Percentiles rank a stretch among this genome's conserved stretches.
Conservation (phyloP, 768 basidiomycete species). For the Calocybe cyanea region DNA sequence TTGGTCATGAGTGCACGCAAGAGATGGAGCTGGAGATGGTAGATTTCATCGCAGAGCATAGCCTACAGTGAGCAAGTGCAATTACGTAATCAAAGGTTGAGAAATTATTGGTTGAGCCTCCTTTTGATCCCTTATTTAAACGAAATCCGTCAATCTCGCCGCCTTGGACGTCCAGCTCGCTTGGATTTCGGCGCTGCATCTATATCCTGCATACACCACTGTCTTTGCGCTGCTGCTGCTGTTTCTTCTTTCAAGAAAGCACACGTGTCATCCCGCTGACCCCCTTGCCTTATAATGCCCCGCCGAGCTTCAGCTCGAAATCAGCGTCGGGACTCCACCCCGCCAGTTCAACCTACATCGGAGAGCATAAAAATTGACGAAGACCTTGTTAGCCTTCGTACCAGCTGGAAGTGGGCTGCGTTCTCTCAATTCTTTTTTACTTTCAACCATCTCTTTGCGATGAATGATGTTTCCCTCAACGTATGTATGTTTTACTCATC, state of each 20-base stretch:
- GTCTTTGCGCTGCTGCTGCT: not conserved
- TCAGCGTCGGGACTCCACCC: slow-evolving; percentile 24
- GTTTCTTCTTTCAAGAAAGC: not conserved
- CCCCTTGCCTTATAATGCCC: slow-evolving; percentile 40
- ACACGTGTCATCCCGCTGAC: slow-evolving; percentile 10
- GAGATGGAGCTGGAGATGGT: slow-evolving; percentile 54
- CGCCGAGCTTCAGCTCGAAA: slow-evolving; percentile 47
- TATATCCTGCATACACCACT: not conserved
- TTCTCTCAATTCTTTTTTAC: slow-evolving; percentile 89
- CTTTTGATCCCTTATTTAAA: slow-evolving; percentile 14
- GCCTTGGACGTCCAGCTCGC: slow-evolving; percentile 14
- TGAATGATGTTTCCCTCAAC: slow-evolving; percentile 64
- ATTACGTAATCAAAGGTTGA: too few relatives aligned
- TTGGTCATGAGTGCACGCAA: slow-evolving; percentile 60
- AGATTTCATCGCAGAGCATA: slow-evolving; percentile 25
- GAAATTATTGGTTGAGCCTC: slow-evolving; percentile 13
- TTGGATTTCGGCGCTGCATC: not conserved
- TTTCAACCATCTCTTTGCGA: slow-evolving; percentile 69
- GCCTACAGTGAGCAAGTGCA: slow-evolving; percentile 2
- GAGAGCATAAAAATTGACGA: slow-evolving; percentile 23
- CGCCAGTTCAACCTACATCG: slow-evolving; percentile 24
- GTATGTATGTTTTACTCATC: slow-evolving; percentile 34
- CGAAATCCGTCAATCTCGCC: slow-evolving; percentile 14
- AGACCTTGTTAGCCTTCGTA: slow-evolving; percentile 56
- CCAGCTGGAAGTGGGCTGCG: slow-evolving; percentile 90